These are phyloP conservation scores for Flagelloscypha sp. DNA, from an alignment of 768 basidiomycete genomes.

Conservation along the genomic window DNA sequence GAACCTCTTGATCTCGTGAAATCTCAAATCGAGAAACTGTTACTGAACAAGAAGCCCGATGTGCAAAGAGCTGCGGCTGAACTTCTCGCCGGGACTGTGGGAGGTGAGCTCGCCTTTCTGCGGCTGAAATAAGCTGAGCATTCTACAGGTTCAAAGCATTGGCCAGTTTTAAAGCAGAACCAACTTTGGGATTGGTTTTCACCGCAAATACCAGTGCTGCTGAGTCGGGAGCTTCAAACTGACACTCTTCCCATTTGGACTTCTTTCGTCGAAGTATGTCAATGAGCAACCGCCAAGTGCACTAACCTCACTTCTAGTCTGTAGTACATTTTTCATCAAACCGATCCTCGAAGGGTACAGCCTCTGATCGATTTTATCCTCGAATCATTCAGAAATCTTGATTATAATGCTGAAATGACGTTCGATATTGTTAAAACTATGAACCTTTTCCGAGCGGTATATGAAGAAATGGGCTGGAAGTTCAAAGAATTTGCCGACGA, in stretches of 20 bases:
- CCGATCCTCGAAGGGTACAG: slow-evolving; percentile 78
- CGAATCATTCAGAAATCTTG: slow-evolving; percentile 51
- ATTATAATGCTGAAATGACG: slow-evolving; percentile 76
- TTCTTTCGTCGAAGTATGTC: slow-evolving; percentile 64
- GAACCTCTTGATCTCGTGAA: slow-evolving; percentile 56
- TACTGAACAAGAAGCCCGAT: slow-evolving; percentile 68
- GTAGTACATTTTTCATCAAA: slow-evolving; percentile 69
- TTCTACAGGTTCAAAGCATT: slow-evolving; percentile 71
- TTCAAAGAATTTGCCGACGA: slow-evolving; percentile 73
- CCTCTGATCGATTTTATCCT: slow-evolving; percentile 71
- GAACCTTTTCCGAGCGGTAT: slow-evolving; percentile 60
- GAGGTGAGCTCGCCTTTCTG: slow-evolving; percentile 29
- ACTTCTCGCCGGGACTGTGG: slow-evolving; percentile 64
- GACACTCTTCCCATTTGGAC: slow-evolving; percentile 76
- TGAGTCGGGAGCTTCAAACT: slow-evolving; percentile 66
- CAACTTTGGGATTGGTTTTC: slow-evolving; percentile 75
- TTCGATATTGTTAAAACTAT: slow-evolving; percentile 71
- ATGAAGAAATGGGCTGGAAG: slow-evolving; percentile 71
- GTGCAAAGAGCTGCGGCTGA: slow-evolving; percentile 87
- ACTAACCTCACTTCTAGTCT: slow-evolving; percentile 2
- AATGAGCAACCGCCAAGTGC: too few relatives aligned
- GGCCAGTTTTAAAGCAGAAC: slow-evolving; percentile 65
- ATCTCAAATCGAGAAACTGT: slow-evolving; percentile 54
- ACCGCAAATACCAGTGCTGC: slow-evolving; percentile 56
- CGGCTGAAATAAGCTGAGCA: slow-evolving; percentile 11